phyloP scores from a whole-genome alignment of 208 protist genomes.

The Leishmania mexicana region DNA sequence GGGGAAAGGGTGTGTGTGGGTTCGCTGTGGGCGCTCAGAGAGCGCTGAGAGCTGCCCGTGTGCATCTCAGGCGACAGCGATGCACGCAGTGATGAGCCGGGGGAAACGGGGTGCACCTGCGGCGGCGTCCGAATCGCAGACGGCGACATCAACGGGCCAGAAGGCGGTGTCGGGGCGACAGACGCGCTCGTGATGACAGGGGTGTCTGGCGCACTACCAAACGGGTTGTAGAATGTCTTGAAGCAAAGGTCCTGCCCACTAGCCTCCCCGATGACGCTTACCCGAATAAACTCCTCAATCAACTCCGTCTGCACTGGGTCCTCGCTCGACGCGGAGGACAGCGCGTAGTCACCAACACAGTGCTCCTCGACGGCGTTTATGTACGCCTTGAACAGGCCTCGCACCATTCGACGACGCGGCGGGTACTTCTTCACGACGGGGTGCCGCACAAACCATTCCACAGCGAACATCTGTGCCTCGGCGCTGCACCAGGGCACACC shows the following conservation, averaged over 20 bases:
- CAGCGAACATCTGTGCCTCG: conserved; percentile 53
- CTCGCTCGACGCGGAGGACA: conserved; percentile 16
- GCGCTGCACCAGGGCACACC: conserved; percentile 59
- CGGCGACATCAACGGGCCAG: conserved; percentile 1
- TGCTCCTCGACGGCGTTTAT: conserved; percentile 64
- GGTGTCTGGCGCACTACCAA: conserved; percentile 16
- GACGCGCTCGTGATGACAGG: conserved; percentile 1
- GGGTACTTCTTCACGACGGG: conserved; percentile 58
- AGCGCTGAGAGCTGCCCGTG: neutral
- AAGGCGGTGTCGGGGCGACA: neutral
- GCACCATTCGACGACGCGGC: conserved; percentile 53
- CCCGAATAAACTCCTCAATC: conserved; percentile 67
- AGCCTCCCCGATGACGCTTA: conserved; percentile 22
- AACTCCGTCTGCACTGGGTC: conserved; percentile 55
- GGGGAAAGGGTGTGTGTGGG: neutral
- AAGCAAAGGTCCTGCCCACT: conserved; percentile 50
- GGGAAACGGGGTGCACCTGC: neutral
- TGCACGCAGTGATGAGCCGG: neutral
- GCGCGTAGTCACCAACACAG: conserved; percentile 6
- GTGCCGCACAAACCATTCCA: conserved; percentile 59
- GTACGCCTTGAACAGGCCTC: conserved; percentile 65
- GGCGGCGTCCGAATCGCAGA: neutral
- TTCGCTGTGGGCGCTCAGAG: neutral
- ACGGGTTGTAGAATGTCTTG: conserved; percentile 70
- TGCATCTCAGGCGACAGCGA: neutral